phyloP scores from a whole-genome alignment of 164 flowering plant genomes.

The Hamamelis virginiana region DNA sequence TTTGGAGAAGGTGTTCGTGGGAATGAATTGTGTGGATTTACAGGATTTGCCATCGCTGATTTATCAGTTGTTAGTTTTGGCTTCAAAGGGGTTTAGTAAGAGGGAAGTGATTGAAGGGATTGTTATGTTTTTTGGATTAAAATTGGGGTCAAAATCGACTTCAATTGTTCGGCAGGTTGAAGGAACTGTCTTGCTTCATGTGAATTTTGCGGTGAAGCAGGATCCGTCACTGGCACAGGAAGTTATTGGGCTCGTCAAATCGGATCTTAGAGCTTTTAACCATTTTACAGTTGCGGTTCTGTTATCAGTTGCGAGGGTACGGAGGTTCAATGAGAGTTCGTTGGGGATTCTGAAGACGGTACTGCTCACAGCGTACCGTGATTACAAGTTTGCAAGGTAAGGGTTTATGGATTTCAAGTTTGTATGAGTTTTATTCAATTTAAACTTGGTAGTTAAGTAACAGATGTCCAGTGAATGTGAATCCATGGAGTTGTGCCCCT shows the following conservation, averaged over 20 bases:
- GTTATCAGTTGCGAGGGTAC: conserved; percentile 65
- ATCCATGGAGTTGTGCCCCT: neutral
- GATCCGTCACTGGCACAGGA: conserved; percentile 79
- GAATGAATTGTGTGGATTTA: conserved; percentile 59
- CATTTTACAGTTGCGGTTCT: conserved; percentile 65
- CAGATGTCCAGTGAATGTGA: too few relatives aligned
- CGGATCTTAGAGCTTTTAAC: conserved; percentile 55
- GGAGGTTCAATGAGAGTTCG: conserved; percentile 63
- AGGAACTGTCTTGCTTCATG: conserved; percentile 83
- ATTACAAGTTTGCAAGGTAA: conserved; percentile 55
- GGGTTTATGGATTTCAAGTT: neutral
- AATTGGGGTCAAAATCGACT: conserved; percentile 23
- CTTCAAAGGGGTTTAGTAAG: conserved; percentile 73
- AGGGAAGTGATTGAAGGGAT: conserved; percentile 75
- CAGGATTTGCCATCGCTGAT: conserved; percentile 78
- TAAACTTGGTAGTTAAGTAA: too few relatives aligned
- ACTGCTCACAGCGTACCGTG: conserved; percentile 51
- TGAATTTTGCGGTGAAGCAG: conserved; percentile 93
- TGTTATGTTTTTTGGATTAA: conserved; percentile 57
- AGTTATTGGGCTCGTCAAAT: conserved; percentile 55
- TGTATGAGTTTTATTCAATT: neutral
- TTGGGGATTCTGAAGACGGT: conserved; percentile 53
- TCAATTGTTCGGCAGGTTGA: conserved; percentile 71
- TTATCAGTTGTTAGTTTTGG: conserved; percentile 74
- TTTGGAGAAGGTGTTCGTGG: conserved; percentile 58